A percentile compares a stretch with the other conserved stretches of the same genome.
phyloP scores from a whole-genome alignment of 192 early-diverging fungal genomes.

The Rhizoclosmatium globosum region DNA sequence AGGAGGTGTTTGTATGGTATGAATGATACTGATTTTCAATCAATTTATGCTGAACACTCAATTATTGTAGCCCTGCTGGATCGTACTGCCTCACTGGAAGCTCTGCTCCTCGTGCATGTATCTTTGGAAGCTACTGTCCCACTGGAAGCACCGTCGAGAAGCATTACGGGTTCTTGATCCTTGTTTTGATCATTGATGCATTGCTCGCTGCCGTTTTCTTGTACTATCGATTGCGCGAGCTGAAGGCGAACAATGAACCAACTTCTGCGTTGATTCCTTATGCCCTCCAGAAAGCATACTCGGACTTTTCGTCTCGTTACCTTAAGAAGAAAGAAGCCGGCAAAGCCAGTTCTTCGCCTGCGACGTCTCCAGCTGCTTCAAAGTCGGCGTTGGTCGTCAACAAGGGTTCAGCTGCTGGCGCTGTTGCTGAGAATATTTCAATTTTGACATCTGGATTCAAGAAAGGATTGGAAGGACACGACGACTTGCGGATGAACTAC shows the following conservation, averaged over 20 bases:
- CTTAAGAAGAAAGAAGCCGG: neutral
- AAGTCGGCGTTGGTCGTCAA: neutral
- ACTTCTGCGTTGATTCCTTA: neutral
- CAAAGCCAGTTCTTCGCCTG: neutral
- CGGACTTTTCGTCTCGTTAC: neutral
- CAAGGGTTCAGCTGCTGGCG: neutral
- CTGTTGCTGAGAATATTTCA: conserved; percentile 16
- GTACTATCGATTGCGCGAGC: conserved; percentile 24
- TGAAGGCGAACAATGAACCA: neutral
- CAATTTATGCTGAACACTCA: neutral
- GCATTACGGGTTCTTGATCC: conserved; percentile 32
- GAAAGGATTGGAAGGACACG: conserved; percentile 18
- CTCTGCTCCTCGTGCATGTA: conserved; percentile 29
- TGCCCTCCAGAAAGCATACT: neutral
- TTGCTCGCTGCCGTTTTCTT: conserved; percentile 25
- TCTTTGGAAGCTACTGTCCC: conserved; percentile 43
- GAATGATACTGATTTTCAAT: neutral
- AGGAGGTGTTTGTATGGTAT: neutral
- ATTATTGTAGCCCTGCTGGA: conserved; percentile 4
- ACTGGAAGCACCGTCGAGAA: conserved; percentile 24
- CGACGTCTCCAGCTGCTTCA: neutral
- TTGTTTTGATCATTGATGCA: conserved; percentile 21
- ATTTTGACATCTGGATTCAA: conserved; percentile 6
- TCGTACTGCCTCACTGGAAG: conserved; percentile 21
- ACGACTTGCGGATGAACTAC: conserved; percentile 42